phyloP scores from a whole-genome alignment of 2,329 filamentous ascomycete species.

The Ascosphaera acerosa region DNA sequence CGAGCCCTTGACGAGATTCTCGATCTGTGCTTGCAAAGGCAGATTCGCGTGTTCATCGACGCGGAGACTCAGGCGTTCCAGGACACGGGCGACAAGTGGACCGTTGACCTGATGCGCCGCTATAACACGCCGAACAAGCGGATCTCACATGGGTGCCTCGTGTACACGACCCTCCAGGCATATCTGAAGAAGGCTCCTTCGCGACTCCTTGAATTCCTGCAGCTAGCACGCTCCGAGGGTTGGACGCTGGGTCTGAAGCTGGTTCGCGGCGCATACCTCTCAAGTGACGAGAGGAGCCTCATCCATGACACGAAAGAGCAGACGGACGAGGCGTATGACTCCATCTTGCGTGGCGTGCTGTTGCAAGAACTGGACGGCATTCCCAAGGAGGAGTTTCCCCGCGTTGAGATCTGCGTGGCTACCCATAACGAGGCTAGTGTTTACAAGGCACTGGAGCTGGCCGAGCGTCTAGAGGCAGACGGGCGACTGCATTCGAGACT shows the following conservation, averaged over 20 bases:
- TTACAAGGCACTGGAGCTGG: conserved; percentile 22
- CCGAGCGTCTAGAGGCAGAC: conserved; percentile 18
- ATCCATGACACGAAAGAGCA: conserved; percentile 23
- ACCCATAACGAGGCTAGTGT: conserved; percentile 32
- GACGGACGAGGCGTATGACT: conserved; percentile 28
- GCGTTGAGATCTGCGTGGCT: conserved; percentile 28
- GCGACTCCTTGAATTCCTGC: conserved; percentile 21
- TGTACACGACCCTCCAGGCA: conserved; percentile 26
- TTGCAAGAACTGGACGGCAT: conserved; percentile 19
- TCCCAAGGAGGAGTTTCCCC: conserved; percentile 7
- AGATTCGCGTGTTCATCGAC: conserved; percentile 24
- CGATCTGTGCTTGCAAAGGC: neutral
- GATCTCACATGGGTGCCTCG: conserved; percentile 20
- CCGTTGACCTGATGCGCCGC: conserved; percentile 25
- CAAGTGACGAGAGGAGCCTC: conserved; percentile 19
- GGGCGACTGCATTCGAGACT: conserved; percentile 21
- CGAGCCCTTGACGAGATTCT: neutral
- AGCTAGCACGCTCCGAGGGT: conserved; percentile 20
- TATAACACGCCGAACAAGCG: conserved; percentile 17
- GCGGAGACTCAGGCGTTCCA: conserved; percentile 28
- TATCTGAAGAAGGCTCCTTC: conserved; percentile 22
- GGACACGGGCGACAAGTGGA: conserved; percentile 25
- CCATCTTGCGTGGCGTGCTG: conserved; percentile 27
- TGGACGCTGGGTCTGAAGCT: conserved; percentile 26
- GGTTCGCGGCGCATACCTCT: conserved; percentile 27